A percentile compares a stretch with the other conserved stretches of the same genome.
phyloP scores from a whole-genome alignment of 495 filamentous ascomycete genomes.

The Aspergillus heteromorphus region DNA sequence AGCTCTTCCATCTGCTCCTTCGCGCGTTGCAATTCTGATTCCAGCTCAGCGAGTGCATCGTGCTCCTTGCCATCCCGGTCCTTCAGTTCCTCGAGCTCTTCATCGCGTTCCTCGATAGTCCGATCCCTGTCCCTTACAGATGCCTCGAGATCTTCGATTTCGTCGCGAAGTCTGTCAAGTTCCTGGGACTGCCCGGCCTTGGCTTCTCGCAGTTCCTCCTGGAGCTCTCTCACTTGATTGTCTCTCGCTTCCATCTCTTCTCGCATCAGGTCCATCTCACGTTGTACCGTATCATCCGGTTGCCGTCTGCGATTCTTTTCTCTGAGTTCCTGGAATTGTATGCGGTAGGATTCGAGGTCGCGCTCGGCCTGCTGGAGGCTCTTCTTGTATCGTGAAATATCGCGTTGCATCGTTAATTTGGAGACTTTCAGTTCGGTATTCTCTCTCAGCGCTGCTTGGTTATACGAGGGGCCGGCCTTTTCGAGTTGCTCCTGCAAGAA shows the following conservation, averaged over 20 bases:
- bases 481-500: conserved; percentile 83
- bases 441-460: conserved; percentile 80
- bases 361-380: conserved; percentile 71
- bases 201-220: conserved; percentile 37
- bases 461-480: conserved; percentile 81
- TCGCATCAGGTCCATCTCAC: conserved; percentile 56
- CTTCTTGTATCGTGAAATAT: conserved; percentile 79
- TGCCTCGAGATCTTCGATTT: conserved; percentile 63
- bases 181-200: conserved; percentile 48
- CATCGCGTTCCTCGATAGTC: conserved; percentile 57
- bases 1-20: conserved; percentile 56
- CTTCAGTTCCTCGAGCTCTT: conserved; percentile 57
- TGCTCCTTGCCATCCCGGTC: conserved; percentile 50
- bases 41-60: conserved; percentile 46
- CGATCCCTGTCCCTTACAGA: conserved; percentile 62
- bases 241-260: conserved; percentile 55
- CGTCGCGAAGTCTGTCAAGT: conserved; percentile 58
- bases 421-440: conserved; percentile 94
- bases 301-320: conserved; percentile 74
- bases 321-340: conserved; percentile 70
- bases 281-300: conserved; percentile 57
- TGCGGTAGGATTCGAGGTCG: conserved; percentile 69
- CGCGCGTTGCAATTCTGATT: conserved; percentile 48
- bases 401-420: conserved; percentile 77
- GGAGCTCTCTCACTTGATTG: conserved; percentile 42